Evolutionary conservation across 495 filamentous ascomycete genomes (phyloP).

Genomic region (Thermothielavioides terrestris): DNA sequence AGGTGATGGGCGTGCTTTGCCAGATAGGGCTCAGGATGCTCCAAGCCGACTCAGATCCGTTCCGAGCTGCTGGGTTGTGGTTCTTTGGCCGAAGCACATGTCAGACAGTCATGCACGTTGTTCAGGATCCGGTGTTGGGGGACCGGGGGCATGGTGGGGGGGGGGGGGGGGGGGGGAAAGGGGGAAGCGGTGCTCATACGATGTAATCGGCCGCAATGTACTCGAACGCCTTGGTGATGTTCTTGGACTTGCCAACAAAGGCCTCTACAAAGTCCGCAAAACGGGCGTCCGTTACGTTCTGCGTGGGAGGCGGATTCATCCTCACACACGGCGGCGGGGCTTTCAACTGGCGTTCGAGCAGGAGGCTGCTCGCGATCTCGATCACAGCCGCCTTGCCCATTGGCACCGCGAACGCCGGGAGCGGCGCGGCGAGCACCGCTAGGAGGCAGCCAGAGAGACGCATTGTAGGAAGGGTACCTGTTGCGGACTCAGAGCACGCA

Average conservation of each 20-base stretch:
- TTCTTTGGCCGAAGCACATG: constrained; percentile 21
- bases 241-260: constrained; percentile 29
- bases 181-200: too few relatives aligned
- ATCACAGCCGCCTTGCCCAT: constrained; percentile 13
- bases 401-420: background rate
- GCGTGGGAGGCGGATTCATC: constrained; percentile 13
- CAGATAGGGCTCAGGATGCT: constrained; percentile 29
- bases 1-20: constrained; percentile 19
- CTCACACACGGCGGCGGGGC: constrained; percentile 8
- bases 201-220: constrained; percentile 32
- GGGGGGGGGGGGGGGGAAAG: too few relatives aligned
- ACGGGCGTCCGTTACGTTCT: constrained; percentile 19
- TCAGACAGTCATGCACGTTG: too few relatives aligned
- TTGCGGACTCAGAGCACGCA: too few relatives aligned
- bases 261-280: constrained; percentile 27
- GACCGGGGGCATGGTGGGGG: background rate
- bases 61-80: constrained; percentile 31
- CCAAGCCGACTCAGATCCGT: constrained; percentile 30
- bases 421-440: background rate
- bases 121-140: too few relatives aligned
- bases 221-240: constrained; percentile 29
- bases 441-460: background rate
- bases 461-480: background rate
- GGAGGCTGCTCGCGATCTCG: constrained; percentile 7
- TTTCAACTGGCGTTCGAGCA: background rate